Evolutionary conservation across 2,329 filamentous ascomycete species (phyloP).

Genomic region (Fusarium sp.): DNA sequence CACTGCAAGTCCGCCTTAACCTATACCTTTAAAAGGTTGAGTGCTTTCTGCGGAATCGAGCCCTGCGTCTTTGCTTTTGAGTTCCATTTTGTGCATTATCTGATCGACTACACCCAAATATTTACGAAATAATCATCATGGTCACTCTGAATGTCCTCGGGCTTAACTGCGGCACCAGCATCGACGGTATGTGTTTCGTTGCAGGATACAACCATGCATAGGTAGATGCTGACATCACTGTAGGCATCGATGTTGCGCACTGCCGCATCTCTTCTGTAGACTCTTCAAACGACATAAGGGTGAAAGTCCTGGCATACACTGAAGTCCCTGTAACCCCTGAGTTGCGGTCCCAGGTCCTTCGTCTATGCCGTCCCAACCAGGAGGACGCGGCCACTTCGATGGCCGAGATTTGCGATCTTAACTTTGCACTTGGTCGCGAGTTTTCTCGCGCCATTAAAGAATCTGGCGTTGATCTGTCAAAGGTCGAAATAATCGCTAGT

Average conservation of each 20-base stretch:
- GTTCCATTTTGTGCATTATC: neutral
- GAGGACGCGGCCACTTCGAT: slow-evolving; percentile 20
- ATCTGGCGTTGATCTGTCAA: slow-evolving; percentile 31
- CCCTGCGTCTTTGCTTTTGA: neutral
- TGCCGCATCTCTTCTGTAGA: slow-evolving; percentile 11
- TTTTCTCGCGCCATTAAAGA: slow-evolving; percentile 26
- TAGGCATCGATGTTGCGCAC: slow-evolving; percentile 5
- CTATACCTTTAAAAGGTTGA: neutral
- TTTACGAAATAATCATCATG: neutral
- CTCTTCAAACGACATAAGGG: slow-evolving; percentile 2
- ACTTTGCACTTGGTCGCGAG: slow-evolving; percentile 30
- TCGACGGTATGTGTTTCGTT: neutral
- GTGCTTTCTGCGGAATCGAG: neutral
- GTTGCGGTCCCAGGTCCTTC: slow-evolving; percentile 14
- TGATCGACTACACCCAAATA: neutral
- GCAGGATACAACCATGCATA: neutral
- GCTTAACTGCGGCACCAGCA: neutral
- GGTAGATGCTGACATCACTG: neutral
- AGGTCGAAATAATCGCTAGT: slow-evolving; percentile 45
- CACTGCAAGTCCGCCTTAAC: neutral
- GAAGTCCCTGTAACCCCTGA: slow-evolving; percentile 22
- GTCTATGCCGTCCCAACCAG: slow-evolving; percentile 18
- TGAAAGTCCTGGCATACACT: slow-evolving; percentile 20
- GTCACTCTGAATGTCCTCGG: neutral
- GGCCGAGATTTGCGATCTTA: slow-evolving; percentile 31